These are phyloP conservation scores for Quercus alba DNA, from an alignment of 306 rosid genomes.

Conservation along the genomic window DNA sequence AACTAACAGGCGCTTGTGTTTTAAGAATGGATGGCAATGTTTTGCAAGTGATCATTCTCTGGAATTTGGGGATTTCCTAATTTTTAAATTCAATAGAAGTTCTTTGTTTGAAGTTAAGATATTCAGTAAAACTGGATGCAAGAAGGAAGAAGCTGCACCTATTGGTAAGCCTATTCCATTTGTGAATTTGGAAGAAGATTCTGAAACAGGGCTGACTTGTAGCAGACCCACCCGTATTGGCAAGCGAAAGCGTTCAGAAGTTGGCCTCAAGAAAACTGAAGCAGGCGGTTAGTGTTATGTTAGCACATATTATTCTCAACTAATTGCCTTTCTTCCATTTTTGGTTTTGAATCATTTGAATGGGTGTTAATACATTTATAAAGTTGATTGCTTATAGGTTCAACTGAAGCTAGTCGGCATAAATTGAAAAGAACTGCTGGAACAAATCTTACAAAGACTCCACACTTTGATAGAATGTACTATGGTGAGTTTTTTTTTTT, in stretches of 20 bases:
- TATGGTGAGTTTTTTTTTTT: background rate
- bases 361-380: background rate
- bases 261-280: background rate
- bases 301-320: background rate
- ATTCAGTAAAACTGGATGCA: conserved; percentile 1
- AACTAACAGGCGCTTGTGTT: background rate
- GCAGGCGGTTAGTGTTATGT: background rate
- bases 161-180: background rate
- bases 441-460: background rate
- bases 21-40: conserved; percentile 21
- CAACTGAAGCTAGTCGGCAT: background rate
- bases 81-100: conserved; percentile 10
- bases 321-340: background rate
- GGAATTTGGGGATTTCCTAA: conserved; percentile 15
- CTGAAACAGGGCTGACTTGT: background rate
- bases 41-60: conserved; percentile 20
- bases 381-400: background rate
- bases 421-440: background rate
- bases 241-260: background rate
- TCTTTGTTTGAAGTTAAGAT: background rate
- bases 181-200: background rate
- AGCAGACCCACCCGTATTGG: background rate
- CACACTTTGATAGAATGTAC: background rate
- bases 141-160: background rate
- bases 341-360: background rate